Base-by-base conservation (phyloP, 2,329 filamentous ascomycete genomes). In the Ophiocordyceps sinensis region DNA sequence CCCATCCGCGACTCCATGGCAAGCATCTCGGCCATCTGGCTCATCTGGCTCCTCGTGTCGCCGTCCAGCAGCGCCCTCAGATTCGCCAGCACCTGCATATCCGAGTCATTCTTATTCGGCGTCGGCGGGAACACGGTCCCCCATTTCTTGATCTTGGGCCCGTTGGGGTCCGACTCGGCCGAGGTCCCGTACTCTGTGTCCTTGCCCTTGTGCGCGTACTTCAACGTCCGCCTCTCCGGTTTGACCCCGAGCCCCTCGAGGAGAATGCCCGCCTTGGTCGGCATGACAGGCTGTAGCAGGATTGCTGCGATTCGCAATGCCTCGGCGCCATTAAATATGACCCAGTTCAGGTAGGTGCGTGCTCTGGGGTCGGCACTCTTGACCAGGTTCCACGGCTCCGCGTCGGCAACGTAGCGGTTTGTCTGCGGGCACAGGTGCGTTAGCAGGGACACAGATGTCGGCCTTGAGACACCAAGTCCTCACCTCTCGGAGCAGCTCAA, bases 231-330 rank as follows among this genome's bases (percentile, higher is more conserved):
- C 40, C 72, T 73, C 10, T 73, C 67, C 9, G 65, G 56, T 3
- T 66, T 62, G 5, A 98, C 87, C 1, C 83, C 81, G 9, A 98
- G 65, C 52, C 81, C 73, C 56, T 94, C 82, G 1, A 98, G 71
- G 28, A 95, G 61, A 48, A 75, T 65, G 11, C 63, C 61, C 37
- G 85, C 74, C 59, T 93, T 94, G 34, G 65, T 68, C 0, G 91
- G 91, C 73, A 98, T 94, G 54, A 88, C 85, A 1, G 91, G 87
- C 59, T 94, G 88, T 36, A 98, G 65, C 37, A 96, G 66, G 50
- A 98, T 94, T 13, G 80, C 85, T 1, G 71, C 67, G 21, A 95
- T 75, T 31, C 91, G 81, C 37, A 95, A 58, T 5, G 82, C 74
- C 61, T 98, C 91, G 9, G 79, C 74, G 36, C 71, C 68, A 36